Evolutionary conservation across 2,329 filamentous ascomycete genomes (phyloP).

Genomic region (Pseudogymnoascus sp.): DNA sequence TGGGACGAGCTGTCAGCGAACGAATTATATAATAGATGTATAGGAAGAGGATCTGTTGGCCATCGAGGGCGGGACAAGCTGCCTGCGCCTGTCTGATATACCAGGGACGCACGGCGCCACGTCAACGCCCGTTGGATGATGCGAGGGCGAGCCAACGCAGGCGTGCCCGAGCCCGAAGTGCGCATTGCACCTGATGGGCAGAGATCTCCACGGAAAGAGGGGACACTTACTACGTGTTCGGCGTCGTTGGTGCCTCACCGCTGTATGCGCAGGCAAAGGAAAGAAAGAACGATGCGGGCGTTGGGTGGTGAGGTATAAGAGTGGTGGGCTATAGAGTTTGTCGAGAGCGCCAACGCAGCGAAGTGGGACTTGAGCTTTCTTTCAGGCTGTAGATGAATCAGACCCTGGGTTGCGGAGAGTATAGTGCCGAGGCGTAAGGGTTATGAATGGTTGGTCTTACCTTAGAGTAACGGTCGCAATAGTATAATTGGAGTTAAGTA

Average conservation of each 20-base stretch:
- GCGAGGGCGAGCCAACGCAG: constrained; percentile 2
- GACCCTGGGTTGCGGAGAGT: neutral
- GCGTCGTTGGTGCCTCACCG: constrained; percentile 8
- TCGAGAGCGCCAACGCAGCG: constrained; percentile 9
- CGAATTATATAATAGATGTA: constrained; percentile 8
- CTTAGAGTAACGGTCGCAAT: neutral
- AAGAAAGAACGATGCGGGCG: neutral
- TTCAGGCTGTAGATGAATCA: constrained; percentile 3
- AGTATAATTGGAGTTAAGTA: neutral
- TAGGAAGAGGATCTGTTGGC: neutral
- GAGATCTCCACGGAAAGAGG: neutral
- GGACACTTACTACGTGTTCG: constrained; percentile 7
- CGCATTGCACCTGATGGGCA: neutral
- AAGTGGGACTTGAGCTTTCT: constrained; percentile 6
- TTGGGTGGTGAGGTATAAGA: constrained; percentile 6
- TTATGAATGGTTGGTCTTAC: neutral
- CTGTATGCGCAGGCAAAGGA: neutral
- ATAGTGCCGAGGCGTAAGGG: too few species aligned
- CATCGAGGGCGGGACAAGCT: neutral
- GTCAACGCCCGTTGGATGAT: constrained; percentile 1
- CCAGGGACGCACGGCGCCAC: constrained; percentile 7
- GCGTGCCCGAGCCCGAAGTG: neutral
- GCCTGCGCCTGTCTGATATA: constrained; percentile 6
- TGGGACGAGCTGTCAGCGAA: neutral
- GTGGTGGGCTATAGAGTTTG: constrained; percentile 3